Evolutionary conservation across 345 rosid species (phyloP).

Genomic region (Brassica napus): Da-Ae NC_063448.1:52716001-52716500

Average conservation of each 20-base stretch:
- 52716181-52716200: slow-evolving; percentile 8
- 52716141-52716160: slow-evolving; percentile 10
- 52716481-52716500: not conserved
- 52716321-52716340: not conserved
- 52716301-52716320: not conserved
- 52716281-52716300: not conserved
- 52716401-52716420: too few species aligned
- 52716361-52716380: not conserved
- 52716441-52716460: too few species aligned
- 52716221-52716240: slow-evolving; percentile 20
- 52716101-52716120: slow-evolving; percentile 18
- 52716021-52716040: slow-evolving; percentile 7
- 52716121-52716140: slow-evolving; percentile 9
- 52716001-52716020: slow-evolving; percentile 1
- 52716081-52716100: slow-evolving; percentile 60
- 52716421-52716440: slow-evolving; percentile 43
- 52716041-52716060: slow-evolving; percentile 80
- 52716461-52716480: not conserved
- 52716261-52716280: slow-evolving; percentile 22
- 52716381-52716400: not conserved
- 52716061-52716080: slow-evolving; percentile 85
- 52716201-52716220: slow-evolving; percentile 21
- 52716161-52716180: slow-evolving; percentile 7
- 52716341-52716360: too few species aligned
- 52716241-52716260: slow-evolving; percentile 32